Percentiles rank a stretch among this genome's conserved stretches.
These are phyloP conservation scores for Cladorrhinum sp. DNA, from an alignment of 2,329 filamentous ascomycete species.

Conservation along the genomic window DNA sequence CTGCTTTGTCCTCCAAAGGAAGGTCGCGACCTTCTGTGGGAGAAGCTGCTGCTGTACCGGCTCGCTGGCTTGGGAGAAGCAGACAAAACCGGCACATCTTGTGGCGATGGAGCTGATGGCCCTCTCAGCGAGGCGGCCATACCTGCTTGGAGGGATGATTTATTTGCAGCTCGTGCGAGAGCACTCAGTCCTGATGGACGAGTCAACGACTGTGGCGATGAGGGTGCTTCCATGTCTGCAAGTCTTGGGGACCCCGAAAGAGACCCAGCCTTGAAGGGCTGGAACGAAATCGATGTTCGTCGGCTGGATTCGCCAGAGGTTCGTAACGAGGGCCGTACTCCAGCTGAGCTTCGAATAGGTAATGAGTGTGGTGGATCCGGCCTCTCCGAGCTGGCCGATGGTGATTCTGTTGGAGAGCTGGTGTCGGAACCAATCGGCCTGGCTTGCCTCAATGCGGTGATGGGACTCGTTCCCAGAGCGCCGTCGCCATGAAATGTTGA, in stretches of 20 bases:
- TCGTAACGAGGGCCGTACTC: constrained; percentile 37
- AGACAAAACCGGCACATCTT: constrained; percentile 65
- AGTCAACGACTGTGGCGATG: constrained; percentile 53
- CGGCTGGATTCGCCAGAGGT: constrained; percentile 56
- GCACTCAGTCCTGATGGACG: constrained; percentile 47
- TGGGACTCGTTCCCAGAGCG: constrained; percentile 75
- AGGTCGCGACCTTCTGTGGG: constrained; percentile 73
- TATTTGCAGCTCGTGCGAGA: constrained; percentile 60
- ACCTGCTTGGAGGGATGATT: constrained; percentile 69
- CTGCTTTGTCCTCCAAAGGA: constrained; percentile 73
- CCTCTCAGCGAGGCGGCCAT: constrained; percentile 72
- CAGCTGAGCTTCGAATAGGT: constrained; percentile 43
- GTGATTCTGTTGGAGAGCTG: constrained; percentile 55
- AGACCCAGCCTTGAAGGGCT: constrained; percentile 94
- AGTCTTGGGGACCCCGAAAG: constrained; percentile 78
- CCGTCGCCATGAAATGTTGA: constrained; percentile 86
- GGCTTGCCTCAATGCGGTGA: constrained; percentile 75
- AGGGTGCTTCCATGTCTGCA: constrained; percentile 49
- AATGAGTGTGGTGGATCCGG: constrained; percentile 50
- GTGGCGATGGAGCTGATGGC: constrained; percentile 62
- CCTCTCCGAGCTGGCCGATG: constrained; percentile 43
- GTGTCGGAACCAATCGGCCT: constrained; percentile 59
- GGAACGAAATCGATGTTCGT: constrained; percentile 82
- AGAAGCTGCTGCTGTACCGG: constrained; percentile 92
- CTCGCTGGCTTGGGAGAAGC: constrained; percentile 80